Conservation (phyloP, 345 rosid genomes). For the Isatis tinctoria region DNA sequence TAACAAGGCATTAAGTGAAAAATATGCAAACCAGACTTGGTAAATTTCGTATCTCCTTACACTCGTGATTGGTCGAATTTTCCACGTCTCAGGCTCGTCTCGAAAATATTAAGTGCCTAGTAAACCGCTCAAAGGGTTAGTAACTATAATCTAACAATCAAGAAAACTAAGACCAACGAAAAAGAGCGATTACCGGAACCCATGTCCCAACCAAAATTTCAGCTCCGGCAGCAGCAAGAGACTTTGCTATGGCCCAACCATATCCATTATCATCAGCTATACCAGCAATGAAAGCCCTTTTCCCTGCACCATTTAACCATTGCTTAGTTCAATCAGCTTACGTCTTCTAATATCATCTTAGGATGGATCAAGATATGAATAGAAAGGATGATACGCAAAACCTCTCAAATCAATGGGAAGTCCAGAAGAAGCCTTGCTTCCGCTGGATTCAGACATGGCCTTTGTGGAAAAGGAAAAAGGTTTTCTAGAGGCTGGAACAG, state of each 20-base stretch:
- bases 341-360: background rate
- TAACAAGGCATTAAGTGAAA: background rate
- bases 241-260: slow-evolving; percentile 98
- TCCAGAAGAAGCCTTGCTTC: slow-evolving; percentile 50
- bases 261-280: slow-evolving; percentile 97
- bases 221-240: slow-evolving; percentile 99
- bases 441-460: slow-evolving; percentile 59
- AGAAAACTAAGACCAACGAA: background rate
- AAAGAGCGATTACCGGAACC: slow-evolving; percentile 74
- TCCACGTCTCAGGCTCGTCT: slow-evolving; percentile 89
- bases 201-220: slow-evolving; percentile 95
- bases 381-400: slow-evolving; percentile 17
- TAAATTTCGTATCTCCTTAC: slow-evolving; percentile 46
- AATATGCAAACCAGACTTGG: background rate
- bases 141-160: slow-evolving; percentile 10
- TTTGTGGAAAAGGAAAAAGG: slow-evolving; percentile 39
- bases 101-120: slow-evolving; percentile 91
- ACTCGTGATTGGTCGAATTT: slow-evolving; percentile 87
- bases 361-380: background rate
- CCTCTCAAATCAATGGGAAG: slow-evolving; percentile 89
- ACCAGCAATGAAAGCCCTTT: slow-evolving; percentile 95
- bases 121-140: slow-evolving; percentile 24
- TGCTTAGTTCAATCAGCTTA: background rate
- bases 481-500: slow-evolving; percentile 36
- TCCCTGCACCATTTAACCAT: slow-evolving; percentile 46